phyloP scores from a whole-genome alignment of 1,284 basidiomycete species.

The Moesziomyces antarcticus region DNA sequence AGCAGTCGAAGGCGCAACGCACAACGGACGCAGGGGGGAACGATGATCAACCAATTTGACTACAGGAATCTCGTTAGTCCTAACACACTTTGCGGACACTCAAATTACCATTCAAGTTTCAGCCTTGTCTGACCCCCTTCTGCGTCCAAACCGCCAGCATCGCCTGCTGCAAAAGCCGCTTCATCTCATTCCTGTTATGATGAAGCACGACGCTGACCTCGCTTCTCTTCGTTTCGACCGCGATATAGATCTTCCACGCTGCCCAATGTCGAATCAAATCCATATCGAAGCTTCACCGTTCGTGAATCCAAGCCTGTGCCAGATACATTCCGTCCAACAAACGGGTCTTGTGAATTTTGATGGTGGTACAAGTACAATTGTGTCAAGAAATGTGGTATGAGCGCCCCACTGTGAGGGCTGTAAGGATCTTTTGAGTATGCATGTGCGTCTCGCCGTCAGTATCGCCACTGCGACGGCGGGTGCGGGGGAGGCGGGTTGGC shows the following conservation, averaged over 20 bases:
- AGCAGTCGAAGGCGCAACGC: neutral
- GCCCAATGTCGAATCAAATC: too few species aligned
- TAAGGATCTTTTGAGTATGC: neutral
- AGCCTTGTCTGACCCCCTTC: slow-evolving; percentile 45
- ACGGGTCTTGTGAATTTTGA: neutral
- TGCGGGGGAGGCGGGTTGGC: neutral
- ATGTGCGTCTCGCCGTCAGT: neutral
- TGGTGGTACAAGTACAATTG: slow-evolving; percentile 26
- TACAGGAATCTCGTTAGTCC: slow-evolving; percentile 56
- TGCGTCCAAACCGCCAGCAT: neutral
- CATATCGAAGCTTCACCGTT: too few species aligned
- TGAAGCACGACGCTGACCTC: too few species aligned
- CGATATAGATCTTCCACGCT: too few species aligned
- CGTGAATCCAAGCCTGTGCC: too few species aligned
- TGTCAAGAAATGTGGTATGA: neutral
- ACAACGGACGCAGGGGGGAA: slow-evolving; percentile 1
- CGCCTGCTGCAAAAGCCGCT: neutral
- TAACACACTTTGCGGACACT: slow-evolving; percentile 45
- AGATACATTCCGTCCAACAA: too few species aligned
- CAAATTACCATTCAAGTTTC: slow-evolving; percentile 55
- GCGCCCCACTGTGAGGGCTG: neutral
- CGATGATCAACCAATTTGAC: slow-evolving; percentile 52
- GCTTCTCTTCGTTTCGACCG: too few species aligned
- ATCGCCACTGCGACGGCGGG: neutral
- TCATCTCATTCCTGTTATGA: too few species aligned